Conservation (phyloP, 306 rosid species). For the Cucurbita pepo region DNA sequence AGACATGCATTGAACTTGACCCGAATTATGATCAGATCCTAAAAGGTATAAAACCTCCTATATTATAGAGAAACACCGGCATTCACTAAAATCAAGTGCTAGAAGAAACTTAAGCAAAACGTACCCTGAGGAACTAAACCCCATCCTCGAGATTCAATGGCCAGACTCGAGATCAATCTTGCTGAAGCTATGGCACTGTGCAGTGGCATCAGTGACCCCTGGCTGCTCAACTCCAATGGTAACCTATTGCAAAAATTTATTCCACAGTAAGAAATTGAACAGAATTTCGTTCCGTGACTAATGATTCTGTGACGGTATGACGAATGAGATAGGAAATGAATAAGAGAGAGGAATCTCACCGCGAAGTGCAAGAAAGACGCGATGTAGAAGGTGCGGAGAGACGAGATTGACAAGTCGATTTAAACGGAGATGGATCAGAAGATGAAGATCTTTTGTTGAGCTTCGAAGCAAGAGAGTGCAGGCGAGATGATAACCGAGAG, state of each 20-base stretch:
- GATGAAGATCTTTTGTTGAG: conserved; percentile 19
- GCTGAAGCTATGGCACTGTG: conserved; percentile 68
- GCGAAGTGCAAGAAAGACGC: conserved; percentile 35
- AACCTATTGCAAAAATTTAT: conserved; percentile 21
- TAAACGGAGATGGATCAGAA: conserved; percentile 17
- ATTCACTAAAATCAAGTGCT: neutral
- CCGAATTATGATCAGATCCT: neutral
- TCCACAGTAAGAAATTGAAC: neutral
- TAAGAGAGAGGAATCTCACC: conserved; percentile 17
- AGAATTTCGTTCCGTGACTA: neutral
- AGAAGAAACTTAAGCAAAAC: conserved; percentile 4
- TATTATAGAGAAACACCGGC: neutral
- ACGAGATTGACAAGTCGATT: conserved; percentile 11
- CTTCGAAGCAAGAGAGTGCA: conserved; percentile 23
- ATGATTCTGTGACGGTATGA: neutral
- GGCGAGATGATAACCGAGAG: conserved; percentile 38
- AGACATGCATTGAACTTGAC: neutral
- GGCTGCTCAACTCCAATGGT: conserved; percentile 51
- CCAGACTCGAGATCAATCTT: conserved; percentile 60
- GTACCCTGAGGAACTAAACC: conserved; percentile 87
- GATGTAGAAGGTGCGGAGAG: conserved; percentile 17
- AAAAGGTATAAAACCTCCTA: neutral
- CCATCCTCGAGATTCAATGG: conserved; percentile 47
- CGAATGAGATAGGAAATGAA: neutral
- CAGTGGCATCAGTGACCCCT: conserved; percentile 56